Conservation (phyloP, 306 rosid species). For the Rosa rugosa region DNA sequence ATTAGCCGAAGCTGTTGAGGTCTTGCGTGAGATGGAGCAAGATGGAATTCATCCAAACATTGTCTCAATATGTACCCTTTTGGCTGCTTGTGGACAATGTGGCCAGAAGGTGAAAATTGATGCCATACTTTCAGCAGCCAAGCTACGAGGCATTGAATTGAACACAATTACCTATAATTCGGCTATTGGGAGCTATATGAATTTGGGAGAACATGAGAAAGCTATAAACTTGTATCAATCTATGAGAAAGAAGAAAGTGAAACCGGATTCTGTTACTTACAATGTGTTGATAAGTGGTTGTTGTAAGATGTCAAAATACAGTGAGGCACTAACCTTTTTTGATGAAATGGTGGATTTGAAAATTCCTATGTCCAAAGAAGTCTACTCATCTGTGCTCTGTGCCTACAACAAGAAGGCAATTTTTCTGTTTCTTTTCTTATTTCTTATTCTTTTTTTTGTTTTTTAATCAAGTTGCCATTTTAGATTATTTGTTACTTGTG, state of each 20-base stretch:
- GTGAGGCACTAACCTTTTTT: conserved; percentile 60
- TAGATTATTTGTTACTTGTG: conserved; percentile 12
- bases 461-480: conserved; percentile 4
- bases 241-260: conserved; percentile 68
- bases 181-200: conserved; percentile 92
- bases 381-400: conserved; percentile 71
- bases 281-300: conserved; percentile 89
- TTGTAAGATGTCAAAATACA: conserved; percentile 77
- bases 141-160: conserved; percentile 75
- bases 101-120: conserved; percentile 81
- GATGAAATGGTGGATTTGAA: conserved; percentile 65
- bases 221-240: conserved; percentile 64
- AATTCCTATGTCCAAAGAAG: conserved; percentile 72
- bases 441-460: not conserved
- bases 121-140: conserved; percentile 77
- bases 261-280: conserved; percentile 74
- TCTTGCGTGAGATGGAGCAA: conserved; percentile 86
- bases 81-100: conserved; percentile 93
- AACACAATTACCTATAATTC: conserved; percentile 86
- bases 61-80: conserved; percentile 85
- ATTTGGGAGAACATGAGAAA: conserved; percentile 70
- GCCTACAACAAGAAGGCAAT: conserved; percentile 85
- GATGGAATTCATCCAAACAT: conserved; percentile 81
- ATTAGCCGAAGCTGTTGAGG: conserved; percentile 69
- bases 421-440: conserved; percentile 1